A percentile compares a stretch with the other conserved stretches of the same genome.
Evolutionary conservation across 768 basidiomycete genomes (phyloP).

Genomic region (Russula dissimulans): DNA sequence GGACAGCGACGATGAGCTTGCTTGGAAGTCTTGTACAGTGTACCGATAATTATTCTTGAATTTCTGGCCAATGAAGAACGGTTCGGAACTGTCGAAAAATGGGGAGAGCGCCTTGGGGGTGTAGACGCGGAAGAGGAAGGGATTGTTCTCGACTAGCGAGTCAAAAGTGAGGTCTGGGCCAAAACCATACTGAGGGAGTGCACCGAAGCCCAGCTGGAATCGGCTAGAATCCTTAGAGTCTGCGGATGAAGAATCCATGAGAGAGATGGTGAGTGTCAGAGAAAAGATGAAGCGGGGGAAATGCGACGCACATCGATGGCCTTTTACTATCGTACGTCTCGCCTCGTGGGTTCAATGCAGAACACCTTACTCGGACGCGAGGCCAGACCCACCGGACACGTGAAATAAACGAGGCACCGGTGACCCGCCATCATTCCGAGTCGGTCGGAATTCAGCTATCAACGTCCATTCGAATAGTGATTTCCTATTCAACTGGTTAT

Average conservation of each 20-base stretch:
- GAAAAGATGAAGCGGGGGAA: conserved; percentile 14
- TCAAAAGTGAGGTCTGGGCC: conserved; percentile 54
- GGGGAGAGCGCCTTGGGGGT: conserved; percentile 56
- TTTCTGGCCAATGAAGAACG: conserved; percentile 60
- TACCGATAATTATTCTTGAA: conserved; percentile 36
- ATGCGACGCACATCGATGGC: conserved; percentile 14
- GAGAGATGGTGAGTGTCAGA: conserved; percentile 8
- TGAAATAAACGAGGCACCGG: conserved; percentile 11
- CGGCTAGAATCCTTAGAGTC: conserved; percentile 18
- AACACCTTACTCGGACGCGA: not conserved
- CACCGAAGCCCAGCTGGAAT: conserved; percentile 22
- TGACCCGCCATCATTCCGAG: not conserved
- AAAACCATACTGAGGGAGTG: conserved; percentile 68
- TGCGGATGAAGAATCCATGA: conserved; percentile 9
- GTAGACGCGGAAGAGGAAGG: conserved; percentile 73
- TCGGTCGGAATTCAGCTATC: not conserved
- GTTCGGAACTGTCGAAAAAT: conserved; percentile 44
- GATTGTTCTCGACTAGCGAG: conserved; percentile 50
- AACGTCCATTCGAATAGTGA: not conserved
- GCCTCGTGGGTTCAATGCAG: conserved; percentile 20
- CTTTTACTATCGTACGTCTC: conserved; percentile 15
- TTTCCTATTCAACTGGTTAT: not conserved
- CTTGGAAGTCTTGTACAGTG: conserved; percentile 22
- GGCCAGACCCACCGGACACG: not conserved
- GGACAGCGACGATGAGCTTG: not conserved